Evolutionary conservation across 75 land plant species (phyloP), one percentile per base, ranked within the genome.

Genomic region (Selaginella moellendorffii): DNA sequence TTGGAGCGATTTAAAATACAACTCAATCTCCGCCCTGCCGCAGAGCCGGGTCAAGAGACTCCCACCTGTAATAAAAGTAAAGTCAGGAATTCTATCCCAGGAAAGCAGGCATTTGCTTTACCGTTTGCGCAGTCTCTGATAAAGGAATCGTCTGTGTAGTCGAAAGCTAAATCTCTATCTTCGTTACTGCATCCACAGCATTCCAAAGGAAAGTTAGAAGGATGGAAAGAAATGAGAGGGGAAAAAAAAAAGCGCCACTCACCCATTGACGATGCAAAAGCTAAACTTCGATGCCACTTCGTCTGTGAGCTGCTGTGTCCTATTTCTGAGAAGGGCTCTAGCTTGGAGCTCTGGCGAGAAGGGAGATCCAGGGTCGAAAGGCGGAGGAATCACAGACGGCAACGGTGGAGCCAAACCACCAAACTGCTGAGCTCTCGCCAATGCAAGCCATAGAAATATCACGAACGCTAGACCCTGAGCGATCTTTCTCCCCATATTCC

Each of bases 11-110:
- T 25, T 53, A 52, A 84, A 81, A 70, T 83, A 86, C 62, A 79
- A 77, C 51, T 75, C 83, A 17, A 81, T 70, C 54, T 86, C 90
- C 24, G 83, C 80, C 58, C 78, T 76, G 36, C 76, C 77, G 56
- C 90, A 86, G 17, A 86, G 5, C 26, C 87, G 61, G 24, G 63
- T 52, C 30, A 75, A 28, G n/a, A 84, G 46, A 36, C 46, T 36
- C 46, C 46, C 46, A 36, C 46, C 46, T 36, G n/a, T n/a, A n/a
- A n/a, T n/a, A n/a, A n/a, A n/a, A 36, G 46, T 36, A 36, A 5
- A 36, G 10, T 5, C 46, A 36, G 10, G 46, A 5, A 36, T 36
- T 5, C 14, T 36, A 36, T 5, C 5, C 46, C 46, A 36, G 5
- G 14, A 36, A 36, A 5, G 14, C 14, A 36, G n/a, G n/a, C n/a